A percentile compares a stretch with the other conserved stretches of the same genome.
Conservation (phyloP, 495 filamentous ascomycete genomes). For the Barbatosphaeria neglecta region DNA sequence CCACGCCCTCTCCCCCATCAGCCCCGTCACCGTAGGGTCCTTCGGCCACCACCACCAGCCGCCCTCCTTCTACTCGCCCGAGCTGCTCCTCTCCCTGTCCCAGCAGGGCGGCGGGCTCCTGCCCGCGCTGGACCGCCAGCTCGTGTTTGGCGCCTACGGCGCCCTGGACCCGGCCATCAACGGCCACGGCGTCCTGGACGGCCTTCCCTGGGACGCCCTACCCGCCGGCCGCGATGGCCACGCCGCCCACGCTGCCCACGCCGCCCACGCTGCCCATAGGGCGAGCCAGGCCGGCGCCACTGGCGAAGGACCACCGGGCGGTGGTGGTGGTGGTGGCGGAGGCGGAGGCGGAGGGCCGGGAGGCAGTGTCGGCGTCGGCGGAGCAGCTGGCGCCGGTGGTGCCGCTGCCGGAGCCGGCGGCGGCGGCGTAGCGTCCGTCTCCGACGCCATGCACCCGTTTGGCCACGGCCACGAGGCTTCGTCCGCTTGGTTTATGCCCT, state of each 20-base stretch:
- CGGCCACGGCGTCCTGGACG: slow-evolving; percentile 3
- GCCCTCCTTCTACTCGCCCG: slow-evolving; percentile 33
- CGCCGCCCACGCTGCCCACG: background rate
- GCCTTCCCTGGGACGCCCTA: slow-evolving; percentile 2
- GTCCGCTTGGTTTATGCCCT: slow-evolving; percentile 87
- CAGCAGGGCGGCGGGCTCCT: slow-evolving; percentile 29
- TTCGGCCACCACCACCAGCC: slow-evolving; percentile 22
- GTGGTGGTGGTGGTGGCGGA: background rate
- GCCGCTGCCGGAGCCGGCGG: background rate
- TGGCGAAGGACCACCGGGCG: background rate
- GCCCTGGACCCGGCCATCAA: slow-evolving; percentile 39
- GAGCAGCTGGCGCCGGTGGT: background rate
- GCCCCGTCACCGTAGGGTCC: slow-evolving; percentile 28
- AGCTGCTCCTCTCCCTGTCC: slow-evolving; percentile 30
- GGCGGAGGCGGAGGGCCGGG: background rate
- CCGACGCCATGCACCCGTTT: slow-evolving; percentile 8
- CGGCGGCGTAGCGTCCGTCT: background rate
- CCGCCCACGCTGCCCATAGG: background rate
- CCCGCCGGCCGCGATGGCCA: background rate
- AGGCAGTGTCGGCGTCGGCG: background rate
- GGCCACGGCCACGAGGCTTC: slow-evolving; percentile 35
- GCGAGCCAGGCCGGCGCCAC: background rate
- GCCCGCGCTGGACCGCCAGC: slow-evolving; percentile 61
- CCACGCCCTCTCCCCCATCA: slow-evolving; percentile 34
- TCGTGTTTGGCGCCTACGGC: slow-evolving; percentile 68